Base-by-base conservation (phyloP, 169 alveolate genomes). In the Plasmodium yoelii region DNA sequence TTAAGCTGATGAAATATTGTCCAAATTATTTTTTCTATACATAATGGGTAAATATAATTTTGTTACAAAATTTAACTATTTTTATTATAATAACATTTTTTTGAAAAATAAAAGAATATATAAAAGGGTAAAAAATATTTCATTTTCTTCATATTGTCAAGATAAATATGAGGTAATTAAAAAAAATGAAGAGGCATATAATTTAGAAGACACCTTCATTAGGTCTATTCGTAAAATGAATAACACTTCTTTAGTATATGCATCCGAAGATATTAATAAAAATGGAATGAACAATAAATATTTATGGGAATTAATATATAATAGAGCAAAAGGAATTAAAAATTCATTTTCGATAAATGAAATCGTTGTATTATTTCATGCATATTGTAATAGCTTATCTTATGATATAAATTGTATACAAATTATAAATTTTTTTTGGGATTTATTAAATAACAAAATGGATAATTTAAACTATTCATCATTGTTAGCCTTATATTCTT, bases 351-450 rank as follows among this genome's bases (percentile, higher is more conserved):
- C 57, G 5, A 6, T 60, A 68, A 71, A 15, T 39, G 91, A 84
- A 51, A 7, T 84, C 12, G 73, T 84, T 60, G 82, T 68, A 1
- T 42, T 84, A 65, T 71, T 84, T 34, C 74, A 84, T 69, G 84
- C 91, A 8, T 84, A 84, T 63, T 84, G 91, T 9, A 67, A 68
- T 24, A 84, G 91, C 24, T 46, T 34, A 60, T 84, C 91, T n/a
- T 84, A 47, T 68, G 73, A 84, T 69, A 42, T 24, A 22, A 68
- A 68, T 24, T 65, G 42, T 26, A 59, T 46, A 6, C 46, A 49
- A 26, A 68, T 68, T 34, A 60, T 84, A 44, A 84, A 68, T 13
- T 18, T 84, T 42, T 69, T 84, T 63, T 84, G 91, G 91, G 74
- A 53, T 18, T 26, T 84, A 61, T 22, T 84, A 47, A 73, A 69